Evolutionary conservation across 176 grass and related monocot species (phyloP).

Genomic region (Musa troglodytarum): DNA sequence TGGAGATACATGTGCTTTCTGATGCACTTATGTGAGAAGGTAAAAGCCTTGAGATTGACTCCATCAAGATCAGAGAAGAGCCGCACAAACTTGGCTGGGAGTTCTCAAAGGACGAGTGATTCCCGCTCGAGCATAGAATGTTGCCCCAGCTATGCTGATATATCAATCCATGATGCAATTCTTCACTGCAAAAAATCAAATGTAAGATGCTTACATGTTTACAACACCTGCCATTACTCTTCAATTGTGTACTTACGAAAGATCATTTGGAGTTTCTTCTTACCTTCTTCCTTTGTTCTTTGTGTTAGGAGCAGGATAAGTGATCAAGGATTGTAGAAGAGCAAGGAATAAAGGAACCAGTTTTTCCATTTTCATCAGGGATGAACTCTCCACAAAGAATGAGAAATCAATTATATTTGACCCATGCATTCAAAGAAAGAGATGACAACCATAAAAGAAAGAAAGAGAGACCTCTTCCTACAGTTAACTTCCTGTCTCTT

Average conservation of each 20-base stretch:
- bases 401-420: neutral
- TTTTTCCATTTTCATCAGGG: neutral
- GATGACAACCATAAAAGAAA: no score
- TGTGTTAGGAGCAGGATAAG: neutral
- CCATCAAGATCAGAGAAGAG: neutral
- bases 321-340: neutral
- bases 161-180: constrained; percentile 1
- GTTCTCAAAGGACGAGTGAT: neutral
- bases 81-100: neutral
- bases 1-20: neutral
- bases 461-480: neutral
- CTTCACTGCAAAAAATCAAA: constrained; percentile 11
- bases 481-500: neutral
- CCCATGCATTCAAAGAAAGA: neutral
- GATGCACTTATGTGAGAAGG: neutral
- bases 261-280: neutral
- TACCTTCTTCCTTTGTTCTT: neutral
- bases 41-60: neutral
- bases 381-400: neutral
- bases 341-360: neutral
- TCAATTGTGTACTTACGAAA: neutral
- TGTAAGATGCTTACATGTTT: neutral
- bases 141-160: neutral
- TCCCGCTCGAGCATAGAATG: neutral
- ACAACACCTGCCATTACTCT: neutral